These are phyloP conservation scores for Candida pseudoglaebosa DNA, from an alignment of 805 yeast species.

Conservation along the genomic window DNA sequence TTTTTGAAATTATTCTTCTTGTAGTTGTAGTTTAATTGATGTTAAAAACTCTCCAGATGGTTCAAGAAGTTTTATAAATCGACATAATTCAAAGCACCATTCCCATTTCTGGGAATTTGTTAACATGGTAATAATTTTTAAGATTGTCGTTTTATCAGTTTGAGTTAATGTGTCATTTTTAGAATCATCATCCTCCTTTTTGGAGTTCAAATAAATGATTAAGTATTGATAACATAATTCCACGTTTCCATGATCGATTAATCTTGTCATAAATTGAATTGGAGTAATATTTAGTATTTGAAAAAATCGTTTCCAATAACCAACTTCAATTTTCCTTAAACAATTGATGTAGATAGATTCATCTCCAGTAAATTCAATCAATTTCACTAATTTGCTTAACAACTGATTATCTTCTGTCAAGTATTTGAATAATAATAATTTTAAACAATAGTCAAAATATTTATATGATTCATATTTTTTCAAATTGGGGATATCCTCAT, in stretches of 20 bases:
- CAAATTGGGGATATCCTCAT: conserved; percentile 20
- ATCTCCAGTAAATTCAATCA: conserved; percentile 15
- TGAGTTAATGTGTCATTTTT: conserved; percentile 17
- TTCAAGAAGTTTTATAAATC: conserved; percentile 51
- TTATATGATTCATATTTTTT: conserved; percentile 36
- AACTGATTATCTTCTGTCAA: conserved; percentile 26
- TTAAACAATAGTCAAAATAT: conserved; percentile 48
- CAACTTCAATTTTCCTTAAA: conserved; percentile 55
- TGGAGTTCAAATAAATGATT: conserved; percentile 49
- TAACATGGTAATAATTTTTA: conserved; percentile 42
- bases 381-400: conserved; percentile 15
- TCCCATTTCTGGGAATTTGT: conserved; percentile 42
- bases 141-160: conserved; percentile 39
- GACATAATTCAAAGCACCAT: conserved; percentile 51
- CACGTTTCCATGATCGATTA: conserved; percentile 38
- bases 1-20: background rate
- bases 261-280: conserved; percentile 38
- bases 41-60: conserved; percentile 33
- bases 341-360: conserved; percentile 47
- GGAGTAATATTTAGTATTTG: conserved; percentile 40
- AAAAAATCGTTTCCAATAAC: conserved; percentile 52
- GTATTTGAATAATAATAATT: conserved; percentile 42
- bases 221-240: conserved; percentile 49
- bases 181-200: conserved; percentile 32
- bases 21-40: conserved; percentile 7